Conservation (phyloP, 805 yeast species). For the Candida germanica region DNA sequence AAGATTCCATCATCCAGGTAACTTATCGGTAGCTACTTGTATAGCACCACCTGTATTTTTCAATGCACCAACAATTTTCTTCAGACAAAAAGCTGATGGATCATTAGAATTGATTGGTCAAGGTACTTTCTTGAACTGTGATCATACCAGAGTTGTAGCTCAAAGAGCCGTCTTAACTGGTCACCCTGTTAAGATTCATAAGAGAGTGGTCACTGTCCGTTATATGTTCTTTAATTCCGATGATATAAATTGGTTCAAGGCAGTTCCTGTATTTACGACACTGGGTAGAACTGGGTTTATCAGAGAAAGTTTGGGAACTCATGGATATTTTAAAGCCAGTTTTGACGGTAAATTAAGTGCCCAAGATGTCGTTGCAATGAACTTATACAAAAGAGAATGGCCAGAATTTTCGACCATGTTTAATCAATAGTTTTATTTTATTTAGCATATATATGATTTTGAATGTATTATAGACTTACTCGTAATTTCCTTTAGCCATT, state of each 20-base stretch:
- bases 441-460: slow-evolving; percentile 3
- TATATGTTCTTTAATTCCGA: slow-evolving; percentile 95
- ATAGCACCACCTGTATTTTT: slow-evolving; percentile 85
- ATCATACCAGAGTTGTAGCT: slow-evolving; percentile 78
- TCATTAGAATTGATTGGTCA: slow-evolving; percentile 73
- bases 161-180: slow-evolving; percentile 91
- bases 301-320: slow-evolving; percentile 95
- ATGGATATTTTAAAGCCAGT: slow-evolving; percentile 94
- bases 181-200: slow-evolving; percentile 92
- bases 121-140: slow-evolving; percentile 86
- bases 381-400: slow-evolving; percentile 92
- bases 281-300: slow-evolving; percentile 92
- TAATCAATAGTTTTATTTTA: slow-evolving; percentile 1
- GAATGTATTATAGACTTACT: no score
- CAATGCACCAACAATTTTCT: slow-evolving; percentile 80
- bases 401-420: slow-evolving; percentile 47
- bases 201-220: slow-evolving; percentile 83
- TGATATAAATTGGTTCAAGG: slow-evolving; percentile 85
- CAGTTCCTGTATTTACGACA: slow-evolving; percentile 89
- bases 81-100: slow-evolving; percentile 54
- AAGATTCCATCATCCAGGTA: slow-evolving; percentile 76
- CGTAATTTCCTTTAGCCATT: no score
- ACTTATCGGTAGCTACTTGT: slow-evolving; percentile 70
- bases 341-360: slow-evolving; percentile 88
- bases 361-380: slow-evolving; percentile 92